Conservation (phyloP, 1,139 yeast genomes). For the Sugiyamaella japonica region DNA sequence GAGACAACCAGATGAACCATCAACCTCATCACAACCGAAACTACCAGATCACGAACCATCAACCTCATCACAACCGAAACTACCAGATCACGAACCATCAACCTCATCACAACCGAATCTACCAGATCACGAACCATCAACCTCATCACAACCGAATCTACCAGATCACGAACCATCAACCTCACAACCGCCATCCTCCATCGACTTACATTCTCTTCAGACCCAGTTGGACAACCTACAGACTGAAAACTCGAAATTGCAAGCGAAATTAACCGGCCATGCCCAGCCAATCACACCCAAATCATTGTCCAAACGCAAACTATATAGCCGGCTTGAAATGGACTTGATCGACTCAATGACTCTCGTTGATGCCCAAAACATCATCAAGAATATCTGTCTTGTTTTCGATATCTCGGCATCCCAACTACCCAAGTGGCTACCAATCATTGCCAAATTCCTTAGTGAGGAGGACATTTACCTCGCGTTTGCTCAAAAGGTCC, state of each 20-base stretch:
- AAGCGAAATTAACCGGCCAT: not conserved
- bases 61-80: no score
- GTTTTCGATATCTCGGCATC: slow-evolving; percentile 38
- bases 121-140: no score
- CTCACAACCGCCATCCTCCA: no score
- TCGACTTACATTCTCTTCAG: not conserved
- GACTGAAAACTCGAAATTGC: not conserved
- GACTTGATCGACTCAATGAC: slow-evolving; percentile 33
- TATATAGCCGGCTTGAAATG: slow-evolving; percentile 32
- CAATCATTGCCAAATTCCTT: slow-evolving; percentile 35
- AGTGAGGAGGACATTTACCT: slow-evolving; percentile 35
- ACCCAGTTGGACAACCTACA: not conserved
- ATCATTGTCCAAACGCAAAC: slow-evolving; percentile 9
- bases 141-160: no score
- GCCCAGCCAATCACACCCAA: slow-evolving; percentile 17
- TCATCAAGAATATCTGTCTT: slow-evolving; percentile 34
- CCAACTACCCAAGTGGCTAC: slow-evolving; percentile 35
- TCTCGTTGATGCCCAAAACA: slow-evolving; percentile 36
- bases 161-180: no score
- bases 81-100: no score
- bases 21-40: no score
- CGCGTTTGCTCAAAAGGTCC: slow-evolving; percentile 38
- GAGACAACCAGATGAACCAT: no score
- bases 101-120: no score
- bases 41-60: no score